Evolutionary conservation across 352 stramenopile genomes (phyloP), one percentile per base, ranked within the genome.

Genomic region (Phytophthora idaei): DNA sequence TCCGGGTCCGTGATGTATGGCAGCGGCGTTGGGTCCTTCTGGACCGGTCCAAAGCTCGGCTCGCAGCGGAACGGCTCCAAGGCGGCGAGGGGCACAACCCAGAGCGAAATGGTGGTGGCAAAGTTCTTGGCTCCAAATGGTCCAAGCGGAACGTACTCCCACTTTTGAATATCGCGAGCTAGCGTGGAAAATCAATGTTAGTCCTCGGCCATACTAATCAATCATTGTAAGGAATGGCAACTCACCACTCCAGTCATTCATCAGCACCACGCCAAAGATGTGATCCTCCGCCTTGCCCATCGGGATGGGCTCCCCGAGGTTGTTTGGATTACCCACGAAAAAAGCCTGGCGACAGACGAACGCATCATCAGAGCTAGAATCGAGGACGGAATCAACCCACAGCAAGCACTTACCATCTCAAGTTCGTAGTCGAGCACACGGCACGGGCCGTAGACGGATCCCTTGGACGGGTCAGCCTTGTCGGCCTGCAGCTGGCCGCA

Each of bases 121-220:
- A 99, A 98, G 74, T 99, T 99, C 79, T 99, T 99, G 64, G 93
- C 85, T 44, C 90, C 95, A 71, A 99, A 99, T 5, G 97, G 97
- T 28, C 97, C 97, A 8, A 99, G 83, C 27, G 97, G 97, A 39
- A 99, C 94, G 75, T 99, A 99, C 80, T 99, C 97, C 93, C 93
- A 99, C 76, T 97, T 98, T 80, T 98, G 91, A 69, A 98, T 91
- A 54, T 97, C 85, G 32, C 89, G 87, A 50, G 85, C 86, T 92
- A 55, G 48, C 28, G 14, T 28, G 27, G 17, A 32, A 21, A 14
- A 27, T 14, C 14, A 27, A 3, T 45, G 14, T 59, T 15, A 57
- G 52, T 47, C 41, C 10, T 4, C 17, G 14, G 14, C 3, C 14
- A 57, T 44, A 10, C 9, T 49, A 21, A 21, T 21, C 21, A 21